A percentile compares a stretch with the other conserved stretches of the same genome.
Conservation (phyloP, 1,284 basidiomycete species). For the Boletus sp. region DNA sequence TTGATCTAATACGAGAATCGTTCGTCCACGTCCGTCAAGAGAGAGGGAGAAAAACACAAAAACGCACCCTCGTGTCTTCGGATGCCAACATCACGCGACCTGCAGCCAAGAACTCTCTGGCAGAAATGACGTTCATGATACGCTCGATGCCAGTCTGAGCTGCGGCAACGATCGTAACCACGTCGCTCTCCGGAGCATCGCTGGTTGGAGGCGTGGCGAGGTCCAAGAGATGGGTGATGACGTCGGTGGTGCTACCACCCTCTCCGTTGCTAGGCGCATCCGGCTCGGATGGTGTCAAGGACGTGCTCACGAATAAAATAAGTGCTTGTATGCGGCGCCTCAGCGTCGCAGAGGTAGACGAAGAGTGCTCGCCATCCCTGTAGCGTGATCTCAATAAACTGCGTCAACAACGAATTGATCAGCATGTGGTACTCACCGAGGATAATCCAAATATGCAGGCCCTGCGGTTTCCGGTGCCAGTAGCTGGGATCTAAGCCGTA, state of each 20-base stretch:
- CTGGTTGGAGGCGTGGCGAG: constrained; percentile 21
- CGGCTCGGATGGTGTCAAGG: constrained; percentile 39
- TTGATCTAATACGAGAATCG: constrained; percentile 44
- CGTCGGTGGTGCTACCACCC: constrained; percentile 31
- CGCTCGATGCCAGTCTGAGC: constrained; percentile 48
- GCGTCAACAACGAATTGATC: neutral
- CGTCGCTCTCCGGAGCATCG: constrained; percentile 15
- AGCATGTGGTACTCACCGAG: constrained; percentile 42
- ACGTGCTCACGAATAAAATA: constrained; percentile 48
- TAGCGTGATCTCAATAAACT: constrained; percentile 1
- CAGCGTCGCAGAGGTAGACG: constrained; percentile 40
- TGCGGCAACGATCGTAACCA: constrained; percentile 43
- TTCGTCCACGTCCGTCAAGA: neutral
- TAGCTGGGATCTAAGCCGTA: constrained; percentile 53
- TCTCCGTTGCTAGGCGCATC: constrained; percentile 36
- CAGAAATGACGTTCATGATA: constrained; percentile 60
- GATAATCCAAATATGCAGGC: constrained; percentile 55
- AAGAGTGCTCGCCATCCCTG: constrained; percentile 55
- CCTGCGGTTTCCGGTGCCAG: constrained; percentile 36
- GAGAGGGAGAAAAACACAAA: neutral
- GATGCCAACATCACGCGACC: constrained; percentile 51
- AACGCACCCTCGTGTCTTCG: constrained; percentile 44
- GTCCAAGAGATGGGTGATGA: constrained; percentile 27
- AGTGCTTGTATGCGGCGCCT: constrained; percentile 66
- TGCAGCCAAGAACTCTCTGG: constrained; percentile 57